phyloP scores from a whole-genome alignment of 2,329 filamentous ascomycete genomes.

The Xylariales sp. region DNA sequence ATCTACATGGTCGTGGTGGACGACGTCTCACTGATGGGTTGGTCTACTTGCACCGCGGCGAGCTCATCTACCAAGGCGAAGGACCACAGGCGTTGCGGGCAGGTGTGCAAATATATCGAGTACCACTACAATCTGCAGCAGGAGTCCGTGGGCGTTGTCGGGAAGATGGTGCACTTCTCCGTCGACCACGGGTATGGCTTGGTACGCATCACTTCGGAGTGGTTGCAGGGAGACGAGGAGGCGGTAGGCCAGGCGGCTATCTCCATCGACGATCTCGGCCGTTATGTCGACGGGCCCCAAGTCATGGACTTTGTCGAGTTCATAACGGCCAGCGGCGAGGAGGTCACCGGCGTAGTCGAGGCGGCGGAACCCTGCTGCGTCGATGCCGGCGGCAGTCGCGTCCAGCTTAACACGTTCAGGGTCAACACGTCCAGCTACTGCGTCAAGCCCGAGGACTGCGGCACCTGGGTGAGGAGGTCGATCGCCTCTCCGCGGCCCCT shows the following conservation, averaged over 20 bases:
- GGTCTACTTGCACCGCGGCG: conserved; percentile 6
- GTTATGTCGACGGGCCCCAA: conserved; percentile 7
- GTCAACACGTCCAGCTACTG: conserved; percentile 11
- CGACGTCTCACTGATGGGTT: conserved; percentile 8
- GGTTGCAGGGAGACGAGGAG: conserved; percentile 7
- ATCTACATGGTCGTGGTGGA: conserved; percentile 10
- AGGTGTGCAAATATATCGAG: conserved; percentile 3
- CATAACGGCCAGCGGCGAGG: conserved; percentile 8
- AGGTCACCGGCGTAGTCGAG: conserved; percentile 10
- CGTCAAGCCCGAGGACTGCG: conserved; percentile 9
- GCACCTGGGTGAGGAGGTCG: conserved; percentile 9
- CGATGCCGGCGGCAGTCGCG: conserved; percentile 1
- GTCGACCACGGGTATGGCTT: conserved; percentile 10
- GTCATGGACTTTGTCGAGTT: conserved; percentile 12
- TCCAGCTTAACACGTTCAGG: conserved; percentile 5
- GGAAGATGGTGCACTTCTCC: conserved; percentile 9
- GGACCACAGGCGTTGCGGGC: conserved; percentile 8
- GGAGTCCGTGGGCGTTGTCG: conserved; percentile 6
- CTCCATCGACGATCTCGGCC: conserved; percentile 5
- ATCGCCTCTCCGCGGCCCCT: conserved; percentile 9
- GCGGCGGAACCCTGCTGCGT: conserved; percentile 6
- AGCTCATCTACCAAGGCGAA: conserved; percentile 3
- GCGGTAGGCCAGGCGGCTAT: conserved; percentile 6
- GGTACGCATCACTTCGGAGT: conserved; percentile 6
- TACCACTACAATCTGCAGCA: conserved; percentile 5